Percentiles rank a stretch among this genome's conserved stretches.
These are phyloP conservation scores for Gnomoniopsis sp. DNA, from an alignment of 2,329 filamentous ascomycete genomes.

Conservation along the genomic window DNA sequence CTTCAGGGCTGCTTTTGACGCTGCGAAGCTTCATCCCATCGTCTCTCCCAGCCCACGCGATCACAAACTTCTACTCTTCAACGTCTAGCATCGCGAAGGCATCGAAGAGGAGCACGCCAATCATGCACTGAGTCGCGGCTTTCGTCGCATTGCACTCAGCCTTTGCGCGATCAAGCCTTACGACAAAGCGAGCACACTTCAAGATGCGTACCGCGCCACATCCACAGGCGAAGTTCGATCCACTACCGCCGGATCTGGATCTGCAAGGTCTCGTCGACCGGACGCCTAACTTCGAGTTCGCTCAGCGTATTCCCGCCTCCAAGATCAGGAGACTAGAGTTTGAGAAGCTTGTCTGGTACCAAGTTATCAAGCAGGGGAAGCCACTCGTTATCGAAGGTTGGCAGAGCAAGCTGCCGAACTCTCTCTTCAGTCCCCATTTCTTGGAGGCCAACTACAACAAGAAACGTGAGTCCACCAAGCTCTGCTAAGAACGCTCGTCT, in stretches of 20 bases:
- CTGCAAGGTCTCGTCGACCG: constrained; percentile 71
- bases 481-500: background rate
- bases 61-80: too few species aligned
- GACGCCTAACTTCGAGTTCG: constrained; percentile 83
- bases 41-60: too few species aligned
- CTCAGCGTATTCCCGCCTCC: constrained; percentile 71
- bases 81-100: too few species aligned
- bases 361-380: constrained; percentile 81
- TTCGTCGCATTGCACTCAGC: constrained; percentile 4
- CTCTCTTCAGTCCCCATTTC: constrained; percentile 79
- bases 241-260: constrained; percentile 82
- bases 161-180: too few species aligned
- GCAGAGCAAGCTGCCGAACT: constrained; percentile 68
- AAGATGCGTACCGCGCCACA: constrained; percentile 72
- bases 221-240: constrained; percentile 86
- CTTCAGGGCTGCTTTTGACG: too few species aligned
- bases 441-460: constrained; percentile 73
- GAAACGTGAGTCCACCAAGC: constrained; percentile 59
- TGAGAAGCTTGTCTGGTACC: constrained; percentile 77
- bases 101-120: background rate
- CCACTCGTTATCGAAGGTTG: constrained; percentile 91
- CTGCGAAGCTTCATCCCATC: too few species aligned
- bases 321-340: constrained; percentile 79
- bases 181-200: constrained; percentile 3
- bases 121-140: constrained; percentile 7